Conservation (phyloP, 2,329 filamentous ascomycete genomes). For the Cordyceps militaris region DNA sequence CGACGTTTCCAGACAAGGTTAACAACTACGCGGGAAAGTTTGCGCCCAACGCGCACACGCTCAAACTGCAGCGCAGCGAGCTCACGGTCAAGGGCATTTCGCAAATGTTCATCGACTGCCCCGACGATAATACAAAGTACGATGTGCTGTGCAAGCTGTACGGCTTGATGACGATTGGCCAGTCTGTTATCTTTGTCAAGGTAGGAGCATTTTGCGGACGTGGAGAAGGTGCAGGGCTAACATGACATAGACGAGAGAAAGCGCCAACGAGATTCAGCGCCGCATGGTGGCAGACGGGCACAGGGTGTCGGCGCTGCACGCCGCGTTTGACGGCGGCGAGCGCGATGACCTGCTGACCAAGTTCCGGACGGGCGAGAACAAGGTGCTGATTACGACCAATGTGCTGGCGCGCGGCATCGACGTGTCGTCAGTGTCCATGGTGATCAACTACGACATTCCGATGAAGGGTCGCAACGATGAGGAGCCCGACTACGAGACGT, state of each 20-base stretch:
- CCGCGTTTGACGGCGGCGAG: constrained; percentile 74
- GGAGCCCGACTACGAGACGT: constrained; percentile 89
- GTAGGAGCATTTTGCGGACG: constrained; percentile 38
- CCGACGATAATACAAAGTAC: constrained; percentile 76
- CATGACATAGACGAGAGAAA: constrained; percentile 63
- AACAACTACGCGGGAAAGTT: constrained; percentile 77
- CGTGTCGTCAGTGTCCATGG: constrained; percentile 85
- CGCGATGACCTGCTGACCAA: constrained; percentile 79
- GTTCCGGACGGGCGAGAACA: constrained; percentile 80
- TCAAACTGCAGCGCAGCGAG: constrained; percentile 83
- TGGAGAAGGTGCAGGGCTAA: neutral
- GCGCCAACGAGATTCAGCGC: constrained; percentile 74
- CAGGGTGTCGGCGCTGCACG: constrained; percentile 83
- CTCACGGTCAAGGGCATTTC: constrained; percentile 96
- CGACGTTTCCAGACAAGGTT: constrained; percentile 83
- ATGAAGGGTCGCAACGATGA: constrained; percentile 69
- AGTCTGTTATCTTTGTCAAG: constrained; percentile 96
- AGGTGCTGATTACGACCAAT: constrained; percentile 97
- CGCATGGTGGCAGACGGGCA: constrained; percentile 87
- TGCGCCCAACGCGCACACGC: constrained; percentile 76
- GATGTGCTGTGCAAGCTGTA: constrained; percentile 86
- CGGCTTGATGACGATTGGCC: constrained; percentile 90
- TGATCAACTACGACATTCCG: constrained; percentile 92
- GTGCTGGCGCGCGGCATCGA: constrained; percentile 95
- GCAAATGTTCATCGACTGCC: constrained; percentile 95